Base-by-base conservation (phyloP, 768 basidiomycete genomes). In the Mycena floridula region DNA sequence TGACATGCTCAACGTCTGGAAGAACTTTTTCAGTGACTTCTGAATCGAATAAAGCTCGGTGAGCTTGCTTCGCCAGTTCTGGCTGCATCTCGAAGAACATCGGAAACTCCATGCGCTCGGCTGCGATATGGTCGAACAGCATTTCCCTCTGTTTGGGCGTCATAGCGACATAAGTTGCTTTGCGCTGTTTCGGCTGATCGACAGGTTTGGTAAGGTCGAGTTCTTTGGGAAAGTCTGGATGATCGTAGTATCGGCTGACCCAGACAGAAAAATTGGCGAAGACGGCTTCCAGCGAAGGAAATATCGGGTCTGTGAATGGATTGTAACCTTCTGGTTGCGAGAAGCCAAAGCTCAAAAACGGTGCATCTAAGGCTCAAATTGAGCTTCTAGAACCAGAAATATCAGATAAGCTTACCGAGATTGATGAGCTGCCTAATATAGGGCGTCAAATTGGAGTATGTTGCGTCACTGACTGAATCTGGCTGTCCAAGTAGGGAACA, bases 401-500 rank as follows among this genome's bases (percentile, higher is more conserved):
- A 32, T 9, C 9, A 16, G 16, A 9, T 32, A 32, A 9, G 16
- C 28, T 32, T 16, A 32, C 28, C 28, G 28, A 9, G 16, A 32
- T 9, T 32, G 28, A 32, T 32, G 11, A 32, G 16, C 28, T 32
- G 9, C 28, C 28, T 32, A 9, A 32, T 9, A 16, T 32, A 32
- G 28, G 28, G 28, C 28, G 9, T 16, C 16, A 32, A 9, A 9
- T 9, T 16, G 28, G 9, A 9, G 28, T 32, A 32, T 16, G 16
- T 20, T 18, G n/a, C 25, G 26, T 32, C 27, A 9, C 43, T 43
- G 7, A 47, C 24, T 12, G 24, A 15, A 13, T 45, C 25, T 7
- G 45, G 40, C 9, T 45, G 44, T 15, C 44, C 44, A 18, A 45
- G 32, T n/a, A 45, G n/a, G n/a, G 36, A 15, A 12, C 50, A 23